phyloP scores from a whole-genome alignment of 345 rosid species.

The Reutealis trisperma region DNA sequence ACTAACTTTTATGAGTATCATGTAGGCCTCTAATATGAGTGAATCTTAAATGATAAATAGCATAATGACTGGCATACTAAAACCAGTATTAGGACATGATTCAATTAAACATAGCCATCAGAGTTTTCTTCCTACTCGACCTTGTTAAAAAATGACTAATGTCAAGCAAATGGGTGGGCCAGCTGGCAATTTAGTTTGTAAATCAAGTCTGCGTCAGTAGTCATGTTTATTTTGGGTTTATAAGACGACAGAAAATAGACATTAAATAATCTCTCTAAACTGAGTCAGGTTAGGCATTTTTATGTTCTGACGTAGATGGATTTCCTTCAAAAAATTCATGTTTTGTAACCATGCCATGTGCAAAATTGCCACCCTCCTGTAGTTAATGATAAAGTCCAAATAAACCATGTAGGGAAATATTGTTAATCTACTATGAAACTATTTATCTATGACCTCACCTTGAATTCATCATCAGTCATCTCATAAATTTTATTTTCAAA shows the following conservation, averaged over 20 bases:
- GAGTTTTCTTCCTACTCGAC: background rate
- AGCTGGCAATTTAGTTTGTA: background rate
- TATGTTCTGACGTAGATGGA: background rate
- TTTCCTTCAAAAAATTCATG: background rate
- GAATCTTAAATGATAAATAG: background rate
- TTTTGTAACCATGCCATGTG: background rate
- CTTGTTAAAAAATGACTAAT: background rate
- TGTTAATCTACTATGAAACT: background rate
- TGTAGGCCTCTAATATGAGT: background rate
- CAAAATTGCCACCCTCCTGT: background rate
- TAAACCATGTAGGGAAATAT: background rate
- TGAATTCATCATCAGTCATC: conserved; percentile 76
- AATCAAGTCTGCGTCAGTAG: background rate
- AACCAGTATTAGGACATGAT: background rate
- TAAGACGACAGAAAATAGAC: background rate
- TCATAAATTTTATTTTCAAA: conserved; percentile 62
- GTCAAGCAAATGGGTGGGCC: background rate
- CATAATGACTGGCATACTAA: background rate
- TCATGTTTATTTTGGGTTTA: background rate
- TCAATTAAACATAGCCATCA: no score
- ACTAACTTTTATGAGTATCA: background rate
- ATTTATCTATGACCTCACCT: conserved; percentile 44
- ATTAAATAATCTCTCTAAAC: background rate
- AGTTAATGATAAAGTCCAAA: background rate
- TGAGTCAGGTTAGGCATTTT: background rate